Base-by-base conservation (phyloP, 495 filamentous ascomycete genomes). In the Zalerion maritima region DNA sequence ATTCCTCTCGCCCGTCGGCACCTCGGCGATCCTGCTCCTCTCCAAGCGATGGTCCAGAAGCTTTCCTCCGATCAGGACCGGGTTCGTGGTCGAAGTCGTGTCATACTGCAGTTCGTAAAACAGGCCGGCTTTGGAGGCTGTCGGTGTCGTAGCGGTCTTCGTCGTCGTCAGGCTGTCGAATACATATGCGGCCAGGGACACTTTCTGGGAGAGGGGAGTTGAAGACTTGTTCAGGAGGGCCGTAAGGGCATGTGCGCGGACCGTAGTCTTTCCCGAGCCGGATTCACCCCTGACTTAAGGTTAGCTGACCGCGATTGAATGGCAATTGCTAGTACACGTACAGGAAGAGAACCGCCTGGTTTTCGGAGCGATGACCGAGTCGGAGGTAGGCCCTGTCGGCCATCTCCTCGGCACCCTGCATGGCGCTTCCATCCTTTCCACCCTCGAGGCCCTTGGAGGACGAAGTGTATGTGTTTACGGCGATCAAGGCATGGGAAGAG, bases 61-160 rank as follows among this genome's bases (percentile, higher is more conserved):
- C 54, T 97, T 96, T 29, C 81, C 87, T 47, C 89, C 89, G 37
- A 96, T 81, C 22, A 97, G 60, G 8, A 79, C 73, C 6, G 85
- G 84, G 39, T 70, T 76, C 24, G 77, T 71, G 1, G 78, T 75
- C 0, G 85, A 77, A 2, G 81, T 69, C 5, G 81, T 87, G 48
- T 97, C 85, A 41, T 96, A 97, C 53, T 97, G 89, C 16, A 97
- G 62, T 43, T 97, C 89, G 49, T 83, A 81, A 44, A 94, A 93
- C 9, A 97, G 69, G 34, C 89, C 89, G 4, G 89, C 78, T 51
- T 93, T 94, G 9, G 87, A 94, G 14, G 89, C 89, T 4, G 82
- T 93, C 1, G 86, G 86, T 0, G 86, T 94, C 4, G 86, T 94
- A 12, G 82, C 68, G 11, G 86, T 92, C 60, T 97, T 97, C n/a